Percentiles rank a stretch among this genome's conserved stretches.
Conservation (phyloP, 768 basidiomycete species). For the Suillus discolor region DNA sequence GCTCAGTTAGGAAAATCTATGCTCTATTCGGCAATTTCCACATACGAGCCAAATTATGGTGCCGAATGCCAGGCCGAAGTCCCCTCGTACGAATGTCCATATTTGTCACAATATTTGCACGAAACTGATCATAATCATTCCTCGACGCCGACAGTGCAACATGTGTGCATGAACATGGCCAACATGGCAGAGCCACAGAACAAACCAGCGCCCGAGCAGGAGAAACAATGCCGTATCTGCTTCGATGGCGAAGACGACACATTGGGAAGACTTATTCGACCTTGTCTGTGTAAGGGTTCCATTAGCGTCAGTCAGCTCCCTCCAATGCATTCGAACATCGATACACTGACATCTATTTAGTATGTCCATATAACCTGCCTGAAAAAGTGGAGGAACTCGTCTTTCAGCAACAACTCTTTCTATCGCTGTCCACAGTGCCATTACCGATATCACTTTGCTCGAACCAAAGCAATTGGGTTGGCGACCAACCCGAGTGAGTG, state of each 20-base stretch:
- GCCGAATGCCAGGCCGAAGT: neutral
- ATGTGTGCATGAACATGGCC: neutral
- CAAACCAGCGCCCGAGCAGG: constrained; percentile 28
- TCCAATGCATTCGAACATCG: neutral
- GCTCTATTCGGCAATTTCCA: neutral
- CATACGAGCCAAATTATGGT: neutral
- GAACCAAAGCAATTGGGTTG: constrained; percentile 69
- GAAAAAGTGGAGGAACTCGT: constrained; percentile 70
- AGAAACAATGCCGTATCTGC: constrained; percentile 85
- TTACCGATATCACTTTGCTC: constrained; percentile 75
- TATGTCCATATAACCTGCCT: constrained; percentile 82
- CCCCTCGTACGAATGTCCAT: neutral
- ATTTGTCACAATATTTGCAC: neutral
- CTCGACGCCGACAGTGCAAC: neutral
- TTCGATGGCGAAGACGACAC: constrained; percentile 64
- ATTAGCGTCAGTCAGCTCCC: constrained; percentile 54
- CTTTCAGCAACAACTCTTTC: constrained; percentile 66
- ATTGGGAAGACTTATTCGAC: constrained; percentile 78
- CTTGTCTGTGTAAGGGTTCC: constrained; percentile 69
- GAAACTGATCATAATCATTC: neutral
- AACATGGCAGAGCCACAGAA: constrained; percentile 12
- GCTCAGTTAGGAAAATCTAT: neutral
- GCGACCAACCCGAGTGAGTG: constrained; percentile 74
- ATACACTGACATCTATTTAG: constrained; percentile 37
- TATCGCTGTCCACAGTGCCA: constrained; percentile 81